Percentiles rank a stretch among this genome's conserved stretches.
Evolutionary conservation across 257 asterid species (phyloP).

Genomic region (Nicotiana attenuata): DNA sequence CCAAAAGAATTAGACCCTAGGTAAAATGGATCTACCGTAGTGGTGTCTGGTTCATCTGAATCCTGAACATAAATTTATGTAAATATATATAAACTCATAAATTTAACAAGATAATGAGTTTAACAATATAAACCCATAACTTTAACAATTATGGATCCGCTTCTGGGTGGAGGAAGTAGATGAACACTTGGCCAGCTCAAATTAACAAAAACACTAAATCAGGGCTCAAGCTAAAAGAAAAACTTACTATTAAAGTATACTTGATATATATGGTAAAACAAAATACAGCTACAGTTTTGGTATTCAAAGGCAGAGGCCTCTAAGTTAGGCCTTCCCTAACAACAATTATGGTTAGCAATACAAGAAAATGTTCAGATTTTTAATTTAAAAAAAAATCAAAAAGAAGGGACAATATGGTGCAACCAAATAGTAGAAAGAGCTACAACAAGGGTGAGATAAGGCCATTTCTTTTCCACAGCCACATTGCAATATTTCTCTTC

Average conservation of each 20-base stretch:
- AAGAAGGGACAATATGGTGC: constrained; percentile 20
- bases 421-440: constrained; percentile 35
- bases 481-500: neutral
- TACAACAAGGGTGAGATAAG: constrained; percentile 24
- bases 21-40: too few species aligned
- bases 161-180: neutral
- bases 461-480: constrained; percentile 10
- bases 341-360: constrained; percentile 9
- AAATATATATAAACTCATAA: too few species aligned
- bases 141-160: too few species aligned
- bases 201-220: neutral
- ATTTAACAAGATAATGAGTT: too few species aligned
- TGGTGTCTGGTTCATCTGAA: too few species aligned
- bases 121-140: too few species aligned
- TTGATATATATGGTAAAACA: neutral
- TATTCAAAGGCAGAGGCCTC: neutral
- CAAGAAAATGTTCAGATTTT: neutral
- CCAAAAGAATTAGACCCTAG: too few species aligned
- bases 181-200: neutral
- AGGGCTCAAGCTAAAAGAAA: neutral
- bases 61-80: too few species aligned
- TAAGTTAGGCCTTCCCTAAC: constrained; percentile 7
- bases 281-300: neutral
- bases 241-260: neutral
- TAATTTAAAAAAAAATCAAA: constrained; percentile 8